These are phyloP conservation scores for Parmelia sp. DNA, from an alignment of 495 filamentous ascomycete genomes.

Conservation along the genomic window DNA sequence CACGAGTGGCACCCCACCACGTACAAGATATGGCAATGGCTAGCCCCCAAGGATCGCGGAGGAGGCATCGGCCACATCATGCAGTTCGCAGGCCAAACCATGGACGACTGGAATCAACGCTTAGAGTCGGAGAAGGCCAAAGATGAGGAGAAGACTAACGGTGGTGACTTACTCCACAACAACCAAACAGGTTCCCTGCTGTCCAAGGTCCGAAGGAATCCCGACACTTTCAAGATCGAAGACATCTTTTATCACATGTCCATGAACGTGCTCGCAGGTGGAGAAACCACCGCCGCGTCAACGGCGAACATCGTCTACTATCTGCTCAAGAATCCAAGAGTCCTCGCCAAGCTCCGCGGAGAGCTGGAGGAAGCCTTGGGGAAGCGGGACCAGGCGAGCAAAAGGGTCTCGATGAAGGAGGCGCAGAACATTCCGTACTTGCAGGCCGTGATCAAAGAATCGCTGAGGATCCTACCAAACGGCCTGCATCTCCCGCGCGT, in stretches of 20 bases:
- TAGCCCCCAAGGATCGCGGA: slow-evolving; percentile 36
- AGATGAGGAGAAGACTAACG: slow-evolving; percentile 25
- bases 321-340: slow-evolving; percentile 37
- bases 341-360: slow-evolving; percentile 35
- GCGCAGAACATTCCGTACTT: slow-evolving; percentile 46
- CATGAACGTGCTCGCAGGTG: slow-evolving; percentile 48
- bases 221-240: slow-evolving; percentile 44
- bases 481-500: slow-evolving; percentile 5
- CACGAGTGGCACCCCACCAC: slow-evolving; percentile 41
- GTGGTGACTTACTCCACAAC: slow-evolving; percentile 44
- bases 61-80: slow-evolving; percentile 39
- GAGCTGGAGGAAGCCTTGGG: slow-evolving; percentile 37
- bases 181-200: slow-evolving; percentile 50
- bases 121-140: slow-evolving; percentile 20
- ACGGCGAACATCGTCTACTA: slow-evolving; percentile 47
- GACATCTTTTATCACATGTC: slow-evolving; percentile 37
- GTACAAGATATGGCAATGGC: slow-evolving; percentile 36
- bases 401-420: slow-evolving; percentile 37
- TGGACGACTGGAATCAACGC: slow-evolving; percentile 9
- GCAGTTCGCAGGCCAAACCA: slow-evolving; percentile 35
- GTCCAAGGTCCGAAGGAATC: slow-evolving; percentile 49
- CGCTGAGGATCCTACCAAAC: slow-evolving; percentile 29
- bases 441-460: slow-evolving; percentile 45
- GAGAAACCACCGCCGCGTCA: slow-evolving; percentile 50
- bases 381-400: slow-evolving; percentile 19